phyloP scores from a whole-genome alignment of 441 rosid species.

The Jatropha multifida region DNA sequence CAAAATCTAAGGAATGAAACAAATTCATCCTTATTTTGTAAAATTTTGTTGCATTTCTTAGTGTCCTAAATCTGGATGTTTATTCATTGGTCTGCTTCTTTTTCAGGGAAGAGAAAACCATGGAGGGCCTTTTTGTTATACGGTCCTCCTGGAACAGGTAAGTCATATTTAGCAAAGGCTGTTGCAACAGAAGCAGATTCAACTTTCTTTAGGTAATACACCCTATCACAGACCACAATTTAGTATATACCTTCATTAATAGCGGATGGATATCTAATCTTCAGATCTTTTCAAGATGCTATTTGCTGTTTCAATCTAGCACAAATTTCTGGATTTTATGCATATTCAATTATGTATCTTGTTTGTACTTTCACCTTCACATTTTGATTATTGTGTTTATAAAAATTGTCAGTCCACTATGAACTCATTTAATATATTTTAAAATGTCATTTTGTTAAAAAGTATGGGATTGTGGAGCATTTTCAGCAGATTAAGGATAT shows the following conservation, averaged over 20 bases:
- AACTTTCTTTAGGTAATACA: slow-evolving; percentile 76
- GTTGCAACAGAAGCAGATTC: slow-evolving; percentile 98
- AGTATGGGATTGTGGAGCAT: neutral
- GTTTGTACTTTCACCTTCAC: neutral
- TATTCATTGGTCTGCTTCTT: neutral
- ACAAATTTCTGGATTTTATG: neutral
- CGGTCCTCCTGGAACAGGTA: slow-evolving; percentile 98
- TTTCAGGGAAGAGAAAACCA: slow-evolving; percentile 76
- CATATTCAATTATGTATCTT: neutral
- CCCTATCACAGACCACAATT: neutral
- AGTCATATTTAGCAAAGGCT: slow-evolving; percentile 94
- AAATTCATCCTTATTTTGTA: neutral
- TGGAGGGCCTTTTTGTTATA: slow-evolving; percentile 91
- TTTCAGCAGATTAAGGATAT: neutral
- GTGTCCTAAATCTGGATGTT: neutral
- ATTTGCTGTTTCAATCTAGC: neutral
- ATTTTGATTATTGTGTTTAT: neutral
- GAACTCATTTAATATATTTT: neutral
- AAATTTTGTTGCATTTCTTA: neutral
- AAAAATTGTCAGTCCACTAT: neutral
- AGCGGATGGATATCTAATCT: slow-evolving; percentile 1
- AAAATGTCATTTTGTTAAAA: neutral
- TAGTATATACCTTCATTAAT: neutral
- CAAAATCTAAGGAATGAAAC: neutral
- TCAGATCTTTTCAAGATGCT: neutral